phyloP scores from a whole-genome alignment of 2,329 filamentous ascomycete species.

The Aspergillus oerlinghausenensis region DNA sequence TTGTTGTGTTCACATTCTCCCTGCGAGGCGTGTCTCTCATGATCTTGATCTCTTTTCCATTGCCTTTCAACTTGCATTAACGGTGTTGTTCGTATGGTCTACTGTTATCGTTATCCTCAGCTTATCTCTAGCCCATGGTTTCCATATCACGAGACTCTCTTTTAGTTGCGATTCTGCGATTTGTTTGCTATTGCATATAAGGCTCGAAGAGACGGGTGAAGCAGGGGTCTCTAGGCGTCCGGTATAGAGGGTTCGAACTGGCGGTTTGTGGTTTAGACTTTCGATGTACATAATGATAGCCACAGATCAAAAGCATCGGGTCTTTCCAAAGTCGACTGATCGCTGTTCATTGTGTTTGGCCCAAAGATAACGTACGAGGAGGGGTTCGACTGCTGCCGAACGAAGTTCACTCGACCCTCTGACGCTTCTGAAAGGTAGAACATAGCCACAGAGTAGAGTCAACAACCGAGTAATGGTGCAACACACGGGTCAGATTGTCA shows the following conservation, averaged over 20 bases:
- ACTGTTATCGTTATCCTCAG: not conserved
- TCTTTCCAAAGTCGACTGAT: not conserved
- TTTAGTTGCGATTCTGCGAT: not conserved
- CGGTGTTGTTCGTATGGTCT: not conserved
- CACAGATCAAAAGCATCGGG: not conserved
- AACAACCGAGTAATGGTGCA: not conserved
- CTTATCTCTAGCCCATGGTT: conserved; percentile 4
- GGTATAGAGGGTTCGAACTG: conserved; percentile 14
- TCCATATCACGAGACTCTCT: conserved; percentile 10
- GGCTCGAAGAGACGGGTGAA: not conserved
- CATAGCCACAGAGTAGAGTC: not conserved
- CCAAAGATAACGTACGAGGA: not conserved
- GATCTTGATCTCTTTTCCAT: not conserved
- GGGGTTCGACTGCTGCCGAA: not conserved
- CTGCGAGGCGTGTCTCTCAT: not conserved
- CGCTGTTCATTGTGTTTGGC: not conserved
- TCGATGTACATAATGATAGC: conserved; percentile 22
- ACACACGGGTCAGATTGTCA: too few species aligned
- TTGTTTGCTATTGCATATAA: conserved; percentile 12
- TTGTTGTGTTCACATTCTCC: not conserved
- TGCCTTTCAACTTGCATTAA: conserved; percentile 1
- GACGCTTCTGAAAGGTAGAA: not conserved
- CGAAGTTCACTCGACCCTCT: not conserved
- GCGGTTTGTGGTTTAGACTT: conserved; percentile 10
- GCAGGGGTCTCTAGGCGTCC: conserved; percentile 13